Evolutionary conservation across 306 rosid genomes (phyloP), one percentile per base, ranked within the genome.

Genomic region (Dryas drummondii): DNA sequence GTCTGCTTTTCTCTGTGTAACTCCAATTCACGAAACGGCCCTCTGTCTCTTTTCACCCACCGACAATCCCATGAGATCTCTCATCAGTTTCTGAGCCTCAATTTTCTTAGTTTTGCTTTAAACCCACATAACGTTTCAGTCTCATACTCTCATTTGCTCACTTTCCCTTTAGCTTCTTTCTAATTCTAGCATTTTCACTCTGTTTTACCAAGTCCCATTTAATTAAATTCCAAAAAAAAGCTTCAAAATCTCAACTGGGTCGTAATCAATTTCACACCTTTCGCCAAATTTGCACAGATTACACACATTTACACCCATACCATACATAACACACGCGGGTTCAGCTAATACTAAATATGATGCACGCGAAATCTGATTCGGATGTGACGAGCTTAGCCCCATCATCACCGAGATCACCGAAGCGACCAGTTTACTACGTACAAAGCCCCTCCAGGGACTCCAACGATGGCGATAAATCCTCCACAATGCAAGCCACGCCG

Each of bases 371-470:
- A 71, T 88, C 89, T 2, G 98, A 94, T 76, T 94, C 94, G 4
- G 93, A 94, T 60, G 87, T 82, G 22, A 90, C 96, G 2, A 94
- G 98, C 58, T 84, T 73, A 37, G 87, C 80, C 17, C 82, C 90
- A 11, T 93, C 93, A 11, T 84, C 93, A 4, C 90, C 90, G 1
- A 69, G 84, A 73, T 91, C 94, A 4, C 94, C 94, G 9, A 94
- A 94, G 65, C 87, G 86, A 22, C 76, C 86, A 1, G 84, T 70
- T 32, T 94, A 91, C 81, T 89, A 80, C 71, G 93, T 91, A 13
- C 90, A 90, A 61, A 90, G 97, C 76, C 98, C 98, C 0, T 88
- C 94, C 0, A 69, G 88, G 37, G 96, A 94, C 40, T 94, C 98
- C 37, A 83, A 89, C 81, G 97, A 89, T 78, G 96, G 94, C 37